Evolutionary conservation across 169 alveolate genomes (phyloP), one percentile per base, ranked within the genome.

Genomic region (Plasmodium gallinaceum): DNA sequence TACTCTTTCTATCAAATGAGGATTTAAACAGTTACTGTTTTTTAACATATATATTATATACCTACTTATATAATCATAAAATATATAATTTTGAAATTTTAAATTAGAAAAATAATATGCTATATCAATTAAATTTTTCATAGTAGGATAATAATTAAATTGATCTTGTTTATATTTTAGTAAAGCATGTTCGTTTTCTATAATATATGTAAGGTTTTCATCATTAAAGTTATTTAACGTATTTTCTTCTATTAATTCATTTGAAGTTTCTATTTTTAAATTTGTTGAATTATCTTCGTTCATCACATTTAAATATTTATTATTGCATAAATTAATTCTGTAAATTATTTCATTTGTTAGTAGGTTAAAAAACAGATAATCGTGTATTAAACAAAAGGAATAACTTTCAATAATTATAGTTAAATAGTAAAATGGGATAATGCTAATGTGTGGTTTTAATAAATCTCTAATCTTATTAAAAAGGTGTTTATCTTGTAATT

Each of bases 401-500:
- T 88, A 88, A 60, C 93, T 26, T 74, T 92, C 94, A 10, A 68
- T 39, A 0, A 94, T 92, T 7, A 54, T 46, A 1, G 85, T 26
- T 14, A 71, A 57, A n/a, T 92, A 64, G 6, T 83, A 71, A 18
- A 66, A 69, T 32, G 93, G 70, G 10, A 92, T 48, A 1, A 95
- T 92, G 2, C 57, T 4, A 5, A 92, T 72, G 8, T 75, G 88
- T 7, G 89, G 61, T 65, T 69, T 58, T 45, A 90, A 64, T 43
- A 61, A 58, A 45, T 57, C 92, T n/a, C 95, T 51, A 6, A 93
- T 62, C 32, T 43, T 66, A 26, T 90, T 73, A 66, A 95, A 94
- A 7, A 95, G 90, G 64, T 91, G 52, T 90, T 94, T 95, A 57
- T 94, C 94, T 61, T 93, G 96, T 26, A 95, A 76, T 26, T 94